Percentiles rank a stretch among this genome's conserved stretches.
Conservation (phyloP, 352 stramenopile species). For the Phytopythium kandeliae region DNA sequence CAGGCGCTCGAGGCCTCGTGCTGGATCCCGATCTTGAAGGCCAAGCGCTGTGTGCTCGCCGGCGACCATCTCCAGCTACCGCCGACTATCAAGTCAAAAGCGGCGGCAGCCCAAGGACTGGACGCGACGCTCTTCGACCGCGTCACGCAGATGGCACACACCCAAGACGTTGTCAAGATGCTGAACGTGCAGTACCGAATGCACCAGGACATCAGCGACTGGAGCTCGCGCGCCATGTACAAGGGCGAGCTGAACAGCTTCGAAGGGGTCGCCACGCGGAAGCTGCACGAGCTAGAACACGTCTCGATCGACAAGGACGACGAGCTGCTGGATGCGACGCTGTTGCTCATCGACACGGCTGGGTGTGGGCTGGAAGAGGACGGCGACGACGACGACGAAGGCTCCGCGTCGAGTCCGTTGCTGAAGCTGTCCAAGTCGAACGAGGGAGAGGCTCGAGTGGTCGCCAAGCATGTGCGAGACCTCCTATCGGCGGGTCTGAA, state of each 20-base stretch:
- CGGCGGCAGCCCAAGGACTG: constrained; percentile 69
- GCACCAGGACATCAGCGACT: constrained; percentile 94
- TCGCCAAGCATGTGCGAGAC: constrained; percentile 76
- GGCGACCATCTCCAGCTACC: constrained; percentile 97
- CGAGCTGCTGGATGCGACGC: constrained; percentile 54
- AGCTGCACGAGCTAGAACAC: constrained; percentile 75
- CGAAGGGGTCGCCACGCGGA: constrained; percentile 73
- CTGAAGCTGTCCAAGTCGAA: constrained; percentile 75
- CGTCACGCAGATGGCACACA: constrained; percentile 68
- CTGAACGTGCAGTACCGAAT: constrained; percentile 97
- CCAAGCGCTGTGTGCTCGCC: constrained; percentile 83
- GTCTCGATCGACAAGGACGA: constrained; percentile 51
- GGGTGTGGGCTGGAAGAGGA: constrained; percentile 92
- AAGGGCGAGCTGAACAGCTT: constrained; percentile 63
- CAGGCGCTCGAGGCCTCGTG: constrained; percentile 96
- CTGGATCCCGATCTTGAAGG: constrained; percentile 95
- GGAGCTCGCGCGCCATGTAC: constrained; percentile 96
- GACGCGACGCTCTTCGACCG: constrained; percentile 96
- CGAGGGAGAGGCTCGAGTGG: constrained; percentile 64
- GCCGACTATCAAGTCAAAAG: constrained; percentile 94
- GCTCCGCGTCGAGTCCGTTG: constrained; percentile 6
- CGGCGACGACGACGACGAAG: constrained; percentile 15
- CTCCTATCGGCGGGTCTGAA: constrained; percentile 84
- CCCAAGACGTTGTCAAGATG: constrained; percentile 82
- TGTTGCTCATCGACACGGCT: constrained; percentile 94